Base-by-base conservation (phyloP, 2,329 filamentous ascomycete genomes). In the Aspergillus phoenicis region DNA sequence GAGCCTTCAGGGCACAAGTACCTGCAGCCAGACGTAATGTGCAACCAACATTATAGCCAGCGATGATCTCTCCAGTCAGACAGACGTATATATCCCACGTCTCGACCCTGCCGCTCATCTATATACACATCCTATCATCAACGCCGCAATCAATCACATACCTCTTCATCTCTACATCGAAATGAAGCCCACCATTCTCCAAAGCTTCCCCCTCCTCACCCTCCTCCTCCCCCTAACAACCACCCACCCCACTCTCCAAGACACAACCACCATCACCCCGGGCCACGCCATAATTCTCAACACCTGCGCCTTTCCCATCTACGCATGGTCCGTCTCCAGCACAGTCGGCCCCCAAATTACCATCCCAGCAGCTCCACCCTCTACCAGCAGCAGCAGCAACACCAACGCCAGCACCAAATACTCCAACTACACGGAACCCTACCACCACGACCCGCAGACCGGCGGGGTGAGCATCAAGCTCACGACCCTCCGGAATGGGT, bases 401-500 rank as follows among this genome's bases (percentile, higher is more conserved):
- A 26, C 4, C 28, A 30, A 30, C 10, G 6, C 4, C 6, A 30
- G 28, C 28, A 30, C 28, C 28, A 30, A 56, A 5, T 36, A 6
- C 33, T 36, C 33, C 33, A 56, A 57, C 26, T 81, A 78, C 68
- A 68, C 59, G 10, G 76, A 81, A 59, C 36, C 59, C 24, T 80
- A 72, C 68, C 73, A 66, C 58, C 64, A 68, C 10, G 75, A 80
- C 52, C 41, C 64, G 1, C 57, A 65, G 8, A 71, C 68, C 38
- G 78, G 78, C 15, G 79, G 80, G 11, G 73, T 81, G 53, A 74
- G 77, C 1, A 68, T 82, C 57, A 81, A 81, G 65, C 69, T 81
- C 60, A 75, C 77, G 22, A 75, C 71, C 13, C 59, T 64, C 20
- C 15, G 59, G 15, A 64, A 76, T 52, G 78, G 77, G 8, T 62